Evolutionary conservation across 2,329 filamentous ascomycete species (phyloP), one percentile per base, ranked within the genome.

Genomic region (Aureobasidium namibiae): DNA sequence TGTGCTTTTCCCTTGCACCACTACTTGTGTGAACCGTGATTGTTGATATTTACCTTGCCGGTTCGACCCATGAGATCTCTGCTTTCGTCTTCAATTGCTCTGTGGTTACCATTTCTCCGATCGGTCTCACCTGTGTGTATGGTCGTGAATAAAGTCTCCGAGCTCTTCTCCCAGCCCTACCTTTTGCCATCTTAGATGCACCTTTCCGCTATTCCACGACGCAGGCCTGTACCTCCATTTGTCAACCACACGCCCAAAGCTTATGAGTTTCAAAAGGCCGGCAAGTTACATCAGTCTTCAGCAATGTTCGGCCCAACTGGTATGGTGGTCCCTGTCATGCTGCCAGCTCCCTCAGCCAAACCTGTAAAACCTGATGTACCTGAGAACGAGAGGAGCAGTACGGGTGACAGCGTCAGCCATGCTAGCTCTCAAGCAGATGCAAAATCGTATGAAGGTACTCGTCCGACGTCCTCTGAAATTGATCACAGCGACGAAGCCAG

Each of bases 211-310:
- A 63, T 63, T 49, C 61, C 61, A 61, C 66, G 64, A 61, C 67
- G 67, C 57, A 63, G 62, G 52, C 63, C 64, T 61, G 58, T 63
- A 52, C 66, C 62, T 53, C 56, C 61, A 59, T 71, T 72, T 63
- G 61, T 66, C 64, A 69, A 72, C 62, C 69, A 72, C 62, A 72
- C 68, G 49, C 71, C 69, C 36, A 67, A 67, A 56, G 56, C 58
- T 23, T 67, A 65, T 62, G 67, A 69, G 62, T 65, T 69, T 65
- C 66, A 63, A 60, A 52, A 62, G 53, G 38, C 59, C 50, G 60
- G 54, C 65, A 31, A 29, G 4, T 31, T 31, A 57, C 65, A 65
- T 64, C 67, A 66, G 63, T 61, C 65, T 66, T 45, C 59, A 41
- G 45, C 14, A 34, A 61, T 57, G 42, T 60, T 63, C 31, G 61